Base-by-base conservation (phyloP, 345 rosid species). In the Mangifera indica region DNA sequence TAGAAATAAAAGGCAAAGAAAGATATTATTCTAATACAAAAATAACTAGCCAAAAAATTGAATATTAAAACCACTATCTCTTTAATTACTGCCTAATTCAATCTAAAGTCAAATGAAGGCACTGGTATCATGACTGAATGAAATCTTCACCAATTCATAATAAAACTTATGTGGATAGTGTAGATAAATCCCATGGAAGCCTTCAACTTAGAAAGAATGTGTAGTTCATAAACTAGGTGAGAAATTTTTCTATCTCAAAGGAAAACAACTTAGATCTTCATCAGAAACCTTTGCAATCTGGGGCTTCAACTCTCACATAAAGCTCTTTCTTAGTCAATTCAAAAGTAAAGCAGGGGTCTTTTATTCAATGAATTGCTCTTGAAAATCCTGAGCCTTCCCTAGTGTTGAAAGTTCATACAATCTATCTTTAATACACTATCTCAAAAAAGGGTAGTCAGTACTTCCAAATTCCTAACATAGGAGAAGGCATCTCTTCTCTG, bases 1-100 rank as follows among this genome's bases (percentile, higher is more conserved):
- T 92, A 78, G 62, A 82, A 26, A 78, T 32, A 13, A 24, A 29
- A 21, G 45, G 22, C 2, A 24, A 66, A n/a, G 29, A 15, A 22
- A 34, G 48, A 26, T 48, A 58, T 32, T 12, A n/a, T 17, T n/a
- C 48, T 58, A 69, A 79, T n/a, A 25, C 55, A 44, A 2, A 55
- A 56, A 32, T 54, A 53, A n/a, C 56, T 10, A 0, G 17, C 15
- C 45, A 29, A 29, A 14, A 44, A 29, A 20, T 26, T 26, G 26
- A n/a, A 29, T 2, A 48, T 6, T 11, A 25, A 15, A 29, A 8
- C 6, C 9, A n/a, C 7, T 20, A 10, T 53, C 34, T 52, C 15
- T 51, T 20, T 24, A 60, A 0, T 40, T 9, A 52, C 24, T 21
- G 26, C 63, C 17, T 10, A 17, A 66, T 25, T 66, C 8, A 15